Evolutionary conservation across 2,329 filamentous ascomycete species (phyloP).

Genomic region (Cadophora sp.): DNA sequence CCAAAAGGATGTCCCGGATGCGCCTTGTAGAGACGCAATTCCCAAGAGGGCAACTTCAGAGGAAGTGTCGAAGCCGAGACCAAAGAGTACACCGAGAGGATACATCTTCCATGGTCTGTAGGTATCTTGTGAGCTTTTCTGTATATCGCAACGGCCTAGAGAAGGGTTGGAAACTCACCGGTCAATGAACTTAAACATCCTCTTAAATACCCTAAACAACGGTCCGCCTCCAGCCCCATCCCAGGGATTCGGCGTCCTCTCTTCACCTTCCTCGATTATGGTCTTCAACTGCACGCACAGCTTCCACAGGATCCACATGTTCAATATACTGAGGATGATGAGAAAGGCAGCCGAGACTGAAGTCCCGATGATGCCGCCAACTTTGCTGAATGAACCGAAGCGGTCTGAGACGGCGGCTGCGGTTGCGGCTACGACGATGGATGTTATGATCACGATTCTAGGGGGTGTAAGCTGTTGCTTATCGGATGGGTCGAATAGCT

Average conservation of each 20-base stretch:
- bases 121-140: not conserved
- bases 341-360: conserved; percentile 85
- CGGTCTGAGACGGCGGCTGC: conserved; percentile 80
- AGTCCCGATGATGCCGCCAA: conserved; percentile 90
- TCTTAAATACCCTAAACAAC: conserved; percentile 73
- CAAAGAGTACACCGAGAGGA: conserved; percentile 85
- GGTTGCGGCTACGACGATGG: conserved; percentile 89
- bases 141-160: too few relatives aligned
- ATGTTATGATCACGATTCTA: conserved; percentile 83
- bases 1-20: conserved; percentile 89
- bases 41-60: conserved; percentile 92
- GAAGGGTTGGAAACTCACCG: conserved; percentile 25
- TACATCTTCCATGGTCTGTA: conserved; percentile 91
- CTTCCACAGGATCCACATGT: conserved; percentile 83
- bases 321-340: conserved; percentile 81
- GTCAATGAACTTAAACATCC: conserved; percentile 76
- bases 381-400: conserved; percentile 79
- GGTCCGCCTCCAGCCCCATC: conserved; percentile 69
- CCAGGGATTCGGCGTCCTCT: conserved; percentile 41
- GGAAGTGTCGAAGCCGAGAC: conserved; percentile 92
- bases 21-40: conserved; percentile 86
- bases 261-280: conserved; percentile 37
- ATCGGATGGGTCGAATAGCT: too few relatives aligned
- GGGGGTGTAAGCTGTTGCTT: not conserved
- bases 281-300: conserved; percentile 60